Percentiles rank a stretch among this genome's conserved stretches.
Evolutionary conservation across 306 rosid species (phyloP).

Genomic region (Sicyos edulis): DNA sequence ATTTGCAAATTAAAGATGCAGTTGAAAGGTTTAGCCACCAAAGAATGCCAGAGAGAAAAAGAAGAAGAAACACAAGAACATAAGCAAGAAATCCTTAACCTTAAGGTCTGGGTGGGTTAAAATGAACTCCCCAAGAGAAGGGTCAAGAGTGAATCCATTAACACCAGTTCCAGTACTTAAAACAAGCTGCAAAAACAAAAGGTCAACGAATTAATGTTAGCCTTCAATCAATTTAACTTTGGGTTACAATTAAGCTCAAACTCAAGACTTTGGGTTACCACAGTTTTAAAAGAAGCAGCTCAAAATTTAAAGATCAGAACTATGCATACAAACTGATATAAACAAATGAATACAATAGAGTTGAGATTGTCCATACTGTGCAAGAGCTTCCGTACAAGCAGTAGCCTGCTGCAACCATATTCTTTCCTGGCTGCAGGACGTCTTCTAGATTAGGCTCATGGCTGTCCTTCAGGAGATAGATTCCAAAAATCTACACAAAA

Average conservation of each 20-base stretch:
- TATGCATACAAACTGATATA: slow-evolving; percentile 2
- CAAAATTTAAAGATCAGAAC: background rate
- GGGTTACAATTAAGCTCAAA: background rate
- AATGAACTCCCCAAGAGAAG: slow-evolving; percentile 95
- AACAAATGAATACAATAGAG: slow-evolving; percentile 22
- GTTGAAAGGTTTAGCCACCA: background rate
- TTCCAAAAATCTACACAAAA: slow-evolving; percentile 71
- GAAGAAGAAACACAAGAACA: background rate
- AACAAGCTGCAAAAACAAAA: slow-evolving; percentile 48
- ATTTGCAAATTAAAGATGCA: background rate
- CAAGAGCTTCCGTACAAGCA: slow-evolving; percentile 99
- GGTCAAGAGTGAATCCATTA: slow-evolving; percentile 91
- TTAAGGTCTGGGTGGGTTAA: slow-evolving; percentile 87
- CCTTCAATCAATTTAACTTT: background rate
- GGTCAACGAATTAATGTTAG: background rate
- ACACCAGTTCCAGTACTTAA: slow-evolving; percentile 75
- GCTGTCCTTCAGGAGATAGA: slow-evolving; percentile 54
- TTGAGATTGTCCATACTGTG: slow-evolving; percentile 48
- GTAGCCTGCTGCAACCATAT: slow-evolving; percentile 94
- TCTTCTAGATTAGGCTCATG: slow-evolving; percentile 60
- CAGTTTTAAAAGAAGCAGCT: background rate
- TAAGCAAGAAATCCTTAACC: slow-evolving; percentile 33
- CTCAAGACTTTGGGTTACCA: background rate
- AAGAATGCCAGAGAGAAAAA: background rate
- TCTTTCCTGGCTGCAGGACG: slow-evolving; percentile 85